phyloP scores from a whole-genome alignment of 768 basidiomycete species.

The Amanita fuliginea region DNA sequence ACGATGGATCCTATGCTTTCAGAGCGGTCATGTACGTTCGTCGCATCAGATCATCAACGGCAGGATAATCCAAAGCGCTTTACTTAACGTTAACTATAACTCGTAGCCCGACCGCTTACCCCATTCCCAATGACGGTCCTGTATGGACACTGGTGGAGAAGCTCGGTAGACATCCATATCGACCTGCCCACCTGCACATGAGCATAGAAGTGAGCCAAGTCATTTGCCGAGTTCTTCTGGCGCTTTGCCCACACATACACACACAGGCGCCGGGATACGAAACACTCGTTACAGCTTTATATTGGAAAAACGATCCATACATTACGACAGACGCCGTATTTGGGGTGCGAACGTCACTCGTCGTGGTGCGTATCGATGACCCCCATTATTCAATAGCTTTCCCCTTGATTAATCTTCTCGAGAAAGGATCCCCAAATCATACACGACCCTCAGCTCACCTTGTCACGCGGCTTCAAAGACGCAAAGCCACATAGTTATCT shows the following conservation, averaged over 20 bases:
- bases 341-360: slow-evolving; percentile 69
- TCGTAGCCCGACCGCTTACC: slow-evolving; percentile 45
- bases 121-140: slow-evolving; percentile 73
- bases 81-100: neutral
- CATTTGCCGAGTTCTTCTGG: no score
- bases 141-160: slow-evolving; percentile 49
- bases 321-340: slow-evolving; percentile 68
- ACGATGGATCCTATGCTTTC: slow-evolving; percentile 58
- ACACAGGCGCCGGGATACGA: slow-evolving; percentile 58
- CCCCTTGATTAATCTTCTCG: no score
- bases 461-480: slow-evolving; percentile 40
- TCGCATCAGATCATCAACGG: neutral
- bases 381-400: neutral
- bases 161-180: slow-evolving; percentile 59
- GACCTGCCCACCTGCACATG: slow-evolving; percentile 76
- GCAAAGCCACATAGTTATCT: slow-evolving; percentile 26
- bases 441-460: slow-evolving; percentile 40
- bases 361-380: slow-evolving; percentile 24
- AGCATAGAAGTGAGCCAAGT: slow-evolving; percentile 38
- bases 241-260: no score
- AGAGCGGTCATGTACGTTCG: slow-evolving; percentile 50
- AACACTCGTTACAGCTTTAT: slow-evolving; percentile 64
- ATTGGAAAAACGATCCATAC: slow-evolving; percentile 59
- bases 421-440: slow-evolving; percentile 41
- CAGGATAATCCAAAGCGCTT: neutral